Conservation (phyloP, 2,329 filamentous ascomycete genomes). For the Colletotrichum higginsianum region DNA sequence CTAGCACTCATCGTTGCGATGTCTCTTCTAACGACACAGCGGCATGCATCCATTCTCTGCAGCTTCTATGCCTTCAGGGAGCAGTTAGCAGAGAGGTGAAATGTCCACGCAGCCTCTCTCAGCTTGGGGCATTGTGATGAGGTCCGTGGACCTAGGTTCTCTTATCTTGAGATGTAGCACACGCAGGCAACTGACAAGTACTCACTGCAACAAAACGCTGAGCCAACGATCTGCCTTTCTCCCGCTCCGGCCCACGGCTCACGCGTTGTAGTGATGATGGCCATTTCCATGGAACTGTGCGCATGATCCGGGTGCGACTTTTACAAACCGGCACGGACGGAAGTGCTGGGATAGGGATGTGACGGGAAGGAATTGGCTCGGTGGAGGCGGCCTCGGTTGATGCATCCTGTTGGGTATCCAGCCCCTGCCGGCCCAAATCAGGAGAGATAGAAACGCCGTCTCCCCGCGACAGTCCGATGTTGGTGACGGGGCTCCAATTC, state of each 20-base stretch:
- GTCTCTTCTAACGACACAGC: background rate
- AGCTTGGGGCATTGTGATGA: conserved; percentile 6
- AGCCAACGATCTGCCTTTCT: background rate
- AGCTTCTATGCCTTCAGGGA: too few relatives aligned
- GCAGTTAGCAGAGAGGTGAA: too few relatives aligned
- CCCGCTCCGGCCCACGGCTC: background rate
- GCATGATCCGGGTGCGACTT: conserved; percentile 13
- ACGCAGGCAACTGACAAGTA: background rate
- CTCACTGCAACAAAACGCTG: conserved; percentile 1
- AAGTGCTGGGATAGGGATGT: conserved; percentile 12
- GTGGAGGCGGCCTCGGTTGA: background rate
- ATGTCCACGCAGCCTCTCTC: too few relatives aligned
- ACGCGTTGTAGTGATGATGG: background rate
- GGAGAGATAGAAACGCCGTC: background rate
- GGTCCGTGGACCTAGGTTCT: background rate
- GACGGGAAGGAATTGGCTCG: background rate
- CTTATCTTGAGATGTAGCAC: background rate
- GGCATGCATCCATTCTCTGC: too few relatives aligned
- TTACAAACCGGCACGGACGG: conserved; percentile 13
- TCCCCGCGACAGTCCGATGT: background rate
- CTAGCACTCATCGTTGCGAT: too few relatives aligned
- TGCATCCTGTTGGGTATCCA: background rate
- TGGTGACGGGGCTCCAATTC: background rate
- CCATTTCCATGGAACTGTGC: conserved; percentile 9
- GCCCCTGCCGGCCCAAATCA: background rate